Evolutionary conservation across 139 green algal species (phyloP), one percentile per base, ranked within the genome.

Genomic region (Chlorella sp.): DNA sequence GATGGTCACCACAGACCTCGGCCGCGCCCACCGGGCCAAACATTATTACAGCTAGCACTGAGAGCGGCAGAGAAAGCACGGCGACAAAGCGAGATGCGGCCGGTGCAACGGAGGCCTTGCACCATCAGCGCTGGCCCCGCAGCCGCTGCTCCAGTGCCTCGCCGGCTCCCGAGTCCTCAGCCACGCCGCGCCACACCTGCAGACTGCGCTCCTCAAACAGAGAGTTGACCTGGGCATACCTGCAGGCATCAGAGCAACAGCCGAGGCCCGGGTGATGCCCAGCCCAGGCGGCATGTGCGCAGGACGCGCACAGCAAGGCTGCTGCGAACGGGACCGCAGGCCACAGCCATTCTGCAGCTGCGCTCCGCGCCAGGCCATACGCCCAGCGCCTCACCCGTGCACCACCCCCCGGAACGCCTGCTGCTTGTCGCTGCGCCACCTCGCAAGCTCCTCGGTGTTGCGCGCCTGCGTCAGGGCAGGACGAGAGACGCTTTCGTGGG

Each of bases 231-330:
- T 45, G 14, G 31, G 66, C 58, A 51, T 70, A 75, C 8, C 29
- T n/a, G 9, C 41, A 21, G 25, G 41, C 67, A 90, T 83, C 29
- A 12, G 50, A 12, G 36, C 51, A 59, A 85, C 84, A 1, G 79
- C 69, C 3, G 29, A 3, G 0, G 43, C 31, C 3, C 65, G n/a
- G n/a, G n/a, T n/a, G n/a, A n/a, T n/a, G n/a, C n/a, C n/a, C n/a
- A n/a, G n/a, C n/a, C n/a, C n/a, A n/a, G n/a, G n/a, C n/a, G n/a
- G n/a, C n/a, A n/a, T n/a, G n/a, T n/a, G 41, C 19, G 77, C 77
- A n/a, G 29, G 27, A 50, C 64, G 65, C 77, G 72, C 83, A 2
- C 85, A 58, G 25, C 71, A 29, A 35, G 87, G 66, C 67, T 90
- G 83, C 78, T 81, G 77, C 43, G 29, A 12, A 19, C 19, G 4